Base-by-base conservation (phyloP, 352 stramenopile genomes). In the Phytophthora cryptogea region DNA sequence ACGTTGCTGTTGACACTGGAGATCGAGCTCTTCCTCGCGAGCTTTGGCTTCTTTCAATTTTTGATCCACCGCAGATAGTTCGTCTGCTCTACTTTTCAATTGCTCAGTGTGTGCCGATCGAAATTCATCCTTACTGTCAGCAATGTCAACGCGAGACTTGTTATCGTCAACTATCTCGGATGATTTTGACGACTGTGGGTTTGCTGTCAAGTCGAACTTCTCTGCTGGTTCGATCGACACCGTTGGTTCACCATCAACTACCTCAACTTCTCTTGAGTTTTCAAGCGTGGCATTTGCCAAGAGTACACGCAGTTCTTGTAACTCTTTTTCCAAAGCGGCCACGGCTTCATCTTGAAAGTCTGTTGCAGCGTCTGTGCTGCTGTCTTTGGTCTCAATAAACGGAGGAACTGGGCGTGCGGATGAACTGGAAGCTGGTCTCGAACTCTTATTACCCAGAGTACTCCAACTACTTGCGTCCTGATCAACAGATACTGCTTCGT, bases 291-390 rank as follows among this genome's bases (percentile, higher is more conserved):
- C 31, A 7, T 13, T 16, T 30, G 63, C 56, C 30, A 81, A 42
- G 8, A 76, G 67, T n/a, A 45, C 46, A 4, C 73, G 64, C 27
- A 80, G 30, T 10, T 66, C 59, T 10, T 67, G 49, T 5, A 82
- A 13, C 13, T 82, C 73, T 41, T 59, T 58, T 32, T 79, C 57
- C 36, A 82, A 50, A 5, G 40, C 49, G 0, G 14, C 45, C 10
- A 67, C 40, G 23, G 45, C 44, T 47, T 63, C 45, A 49, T 48
- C 46, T n/a, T 54, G 35, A 16, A 37, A 16, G 5, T 55, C 40
- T 17, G 31, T 41, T 4, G 28, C 16, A 33, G 63, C 49, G 40
- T 71, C 63, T 1, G 47, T 63, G 23, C 50, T 37, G 37, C 26
- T 67, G 20, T 71, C 63, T 67, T 48, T 36, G 23, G 41, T 64